A percentile compares a stretch with the other conserved stretches of the same genome.
phyloP scores from a whole-genome alignment of 495 filamentous ascomycete species.

The Cairneyella variabilis region DNA sequence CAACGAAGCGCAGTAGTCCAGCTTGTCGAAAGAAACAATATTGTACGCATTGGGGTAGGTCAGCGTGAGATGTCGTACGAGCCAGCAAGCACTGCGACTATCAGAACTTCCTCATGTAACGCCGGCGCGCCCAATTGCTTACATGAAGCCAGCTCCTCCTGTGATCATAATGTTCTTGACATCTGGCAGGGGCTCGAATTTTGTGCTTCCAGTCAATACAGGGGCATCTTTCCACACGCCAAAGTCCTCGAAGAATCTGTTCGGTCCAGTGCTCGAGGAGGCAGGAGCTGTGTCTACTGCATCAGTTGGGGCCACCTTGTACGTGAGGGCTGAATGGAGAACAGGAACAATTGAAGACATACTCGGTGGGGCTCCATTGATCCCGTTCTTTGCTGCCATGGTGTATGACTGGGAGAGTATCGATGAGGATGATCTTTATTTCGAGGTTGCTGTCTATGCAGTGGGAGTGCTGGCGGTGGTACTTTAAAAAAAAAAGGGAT shows the following conservation, averaged over 20 bases:
- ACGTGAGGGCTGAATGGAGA: neutral
- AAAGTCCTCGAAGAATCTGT: constrained; percentile 44
- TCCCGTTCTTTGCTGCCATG: neutral
- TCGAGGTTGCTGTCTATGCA: no score
- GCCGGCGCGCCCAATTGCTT: constrained; percentile 21
- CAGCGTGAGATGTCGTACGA: constrained; percentile 64
- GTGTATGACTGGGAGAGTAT: neutral
- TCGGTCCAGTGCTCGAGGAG: constrained; percentile 3
- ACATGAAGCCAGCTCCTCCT: constrained; percentile 73
- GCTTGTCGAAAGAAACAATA: constrained; percentile 71
- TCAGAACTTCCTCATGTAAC: constrained; percentile 9
- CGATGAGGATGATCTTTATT: no score
- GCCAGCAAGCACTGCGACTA: constrained; percentile 58
- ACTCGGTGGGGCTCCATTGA: neutral
- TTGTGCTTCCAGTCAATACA: constrained; percentile 57
- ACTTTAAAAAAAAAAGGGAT: neutral
- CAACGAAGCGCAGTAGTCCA: constrained; percentile 68
- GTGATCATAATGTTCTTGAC: constrained; percentile 71
- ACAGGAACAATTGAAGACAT: neutral
- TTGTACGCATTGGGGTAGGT: constrained; percentile 67
- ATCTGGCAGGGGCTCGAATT: constrained; percentile 56
- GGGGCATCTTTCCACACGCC: constrained; percentile 64
- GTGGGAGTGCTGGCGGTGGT: no score
- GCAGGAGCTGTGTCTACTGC: neutral
- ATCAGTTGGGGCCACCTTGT: no score